Percentiles rank a stretch among this genome's conserved stretches.
Evolutionary conservation across 257 asterid species (phyloP).

Genomic region (Asclepias syriaca): DNA sequence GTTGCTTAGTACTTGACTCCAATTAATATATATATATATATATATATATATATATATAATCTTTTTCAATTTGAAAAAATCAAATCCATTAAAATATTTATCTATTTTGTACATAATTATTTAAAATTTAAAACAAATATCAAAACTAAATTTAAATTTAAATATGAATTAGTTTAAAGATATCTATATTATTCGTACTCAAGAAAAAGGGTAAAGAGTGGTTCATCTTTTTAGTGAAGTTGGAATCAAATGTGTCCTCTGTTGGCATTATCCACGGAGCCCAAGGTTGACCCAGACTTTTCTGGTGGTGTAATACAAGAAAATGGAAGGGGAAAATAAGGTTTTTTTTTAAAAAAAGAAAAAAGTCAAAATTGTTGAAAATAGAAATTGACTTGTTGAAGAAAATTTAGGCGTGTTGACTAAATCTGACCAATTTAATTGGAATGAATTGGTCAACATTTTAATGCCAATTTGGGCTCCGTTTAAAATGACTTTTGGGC

Average conservation of each 20-base stretch:
- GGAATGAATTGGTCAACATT: conserved; percentile 12
- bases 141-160: no score
- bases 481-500: conserved; percentile 11
- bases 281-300: background rate
- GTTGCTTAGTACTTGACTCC: background rate
- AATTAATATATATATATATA: background rate
- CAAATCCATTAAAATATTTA: no score
- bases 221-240: background rate
- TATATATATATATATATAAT: background rate
- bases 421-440: background rate
- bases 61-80: no score
- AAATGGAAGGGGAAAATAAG: no score
- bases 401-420: background rate
- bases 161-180: no score
- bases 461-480: background rate
- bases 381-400: conserved; percentile 6
- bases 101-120: no score
- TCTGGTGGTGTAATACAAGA: background rate
- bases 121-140: no score
- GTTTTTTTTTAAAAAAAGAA: no score
- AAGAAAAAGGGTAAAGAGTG: no score
- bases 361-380: background rate
- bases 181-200: no score
- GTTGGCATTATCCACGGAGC: background rate
- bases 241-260: background rate